phyloP scores from a whole-genome alignment of 176 grass and related monocot genomes.

The Carex parvula region DNA sequence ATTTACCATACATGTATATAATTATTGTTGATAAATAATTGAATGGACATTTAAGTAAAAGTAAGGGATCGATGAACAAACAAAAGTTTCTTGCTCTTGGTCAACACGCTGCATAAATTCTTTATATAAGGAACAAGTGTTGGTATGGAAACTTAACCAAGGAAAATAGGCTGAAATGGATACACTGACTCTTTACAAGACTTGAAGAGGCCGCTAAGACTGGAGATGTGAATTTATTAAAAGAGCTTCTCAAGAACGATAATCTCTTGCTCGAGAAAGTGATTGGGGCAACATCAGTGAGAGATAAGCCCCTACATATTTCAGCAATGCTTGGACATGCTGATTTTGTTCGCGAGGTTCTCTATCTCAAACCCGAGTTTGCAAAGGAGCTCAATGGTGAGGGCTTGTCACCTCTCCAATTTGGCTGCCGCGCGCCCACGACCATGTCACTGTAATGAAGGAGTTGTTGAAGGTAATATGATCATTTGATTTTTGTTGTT shows the following conservation, averaged over 20 bases:
- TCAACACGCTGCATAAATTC: no score
- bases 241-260: conserved; percentile 14
- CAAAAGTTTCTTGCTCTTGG: no score
- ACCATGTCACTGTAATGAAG: not conserved
- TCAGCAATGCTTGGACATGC: no score
- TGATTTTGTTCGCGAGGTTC: not conserved
- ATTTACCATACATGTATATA: no score
- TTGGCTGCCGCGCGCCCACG: conserved; percentile 5
- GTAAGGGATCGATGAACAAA: no score
- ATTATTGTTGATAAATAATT: no score
- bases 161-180: not conserved
- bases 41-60: no score
- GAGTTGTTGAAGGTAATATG: conserved; percentile 5
- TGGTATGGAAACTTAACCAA: not conserved
- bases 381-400: not conserved
- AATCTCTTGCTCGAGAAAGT: conserved; percentile 19
- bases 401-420: conserved; percentile 20
- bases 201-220: no score
- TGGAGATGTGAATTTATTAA: not conserved
- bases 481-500: not conserved
- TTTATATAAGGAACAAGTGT: no score
- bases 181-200: not conserved
- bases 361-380: not conserved
- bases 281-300: not conserved
- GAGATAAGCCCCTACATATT: no score